Conservation (phyloP, 805 yeast species). For the Kuraishia hungarica region DNA sequence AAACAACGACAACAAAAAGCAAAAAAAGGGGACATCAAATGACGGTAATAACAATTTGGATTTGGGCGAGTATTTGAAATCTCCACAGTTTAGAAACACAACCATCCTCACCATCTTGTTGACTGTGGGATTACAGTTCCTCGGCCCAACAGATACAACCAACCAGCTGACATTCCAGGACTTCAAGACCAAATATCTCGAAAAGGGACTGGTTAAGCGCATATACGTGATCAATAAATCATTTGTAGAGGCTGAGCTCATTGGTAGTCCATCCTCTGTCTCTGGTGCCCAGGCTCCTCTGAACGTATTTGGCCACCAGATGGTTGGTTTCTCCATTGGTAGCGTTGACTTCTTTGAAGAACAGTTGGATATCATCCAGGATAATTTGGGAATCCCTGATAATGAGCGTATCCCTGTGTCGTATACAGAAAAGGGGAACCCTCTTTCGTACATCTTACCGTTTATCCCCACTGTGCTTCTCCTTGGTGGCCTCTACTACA, state of each 20-base stretch:
- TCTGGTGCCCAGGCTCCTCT: conserved; percentile 31
- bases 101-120: conserved; percentile 1
- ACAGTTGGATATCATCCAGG: conserved; percentile 67
- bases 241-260: conserved; percentile 61
- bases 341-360: conserved; percentile 81
- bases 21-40: conserved; percentile 2
- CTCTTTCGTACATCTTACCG: conserved; percentile 56
- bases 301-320: conserved; percentile 26
- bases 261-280: conserved; percentile 29
- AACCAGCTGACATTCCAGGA: conserved; percentile 46
- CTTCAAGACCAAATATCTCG: conserved; percentile 71
- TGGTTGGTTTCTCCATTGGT: conserved; percentile 76
- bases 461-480: conserved; percentile 75
- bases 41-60: neutral
- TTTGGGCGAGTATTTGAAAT: conserved; percentile 1
- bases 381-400: conserved; percentile 55
- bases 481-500: conserved; percentile 71
- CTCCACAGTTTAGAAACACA: conserved; percentile 3
- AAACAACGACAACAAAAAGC: conserved; percentile 4
- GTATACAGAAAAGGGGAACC: conserved; percentile 61
- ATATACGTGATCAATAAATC: conserved; percentile 67
- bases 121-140: neutral
- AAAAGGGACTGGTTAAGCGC: conserved; percentile 68
- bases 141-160: conserved; percentile 2
- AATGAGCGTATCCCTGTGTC: conserved; percentile 70